A percentile compares a stretch with the other conserved stretches of the same genome.
Evolutionary conservation across 331 rosid species (phyloP).

Genomic region (Acacia concinna): DNA sequence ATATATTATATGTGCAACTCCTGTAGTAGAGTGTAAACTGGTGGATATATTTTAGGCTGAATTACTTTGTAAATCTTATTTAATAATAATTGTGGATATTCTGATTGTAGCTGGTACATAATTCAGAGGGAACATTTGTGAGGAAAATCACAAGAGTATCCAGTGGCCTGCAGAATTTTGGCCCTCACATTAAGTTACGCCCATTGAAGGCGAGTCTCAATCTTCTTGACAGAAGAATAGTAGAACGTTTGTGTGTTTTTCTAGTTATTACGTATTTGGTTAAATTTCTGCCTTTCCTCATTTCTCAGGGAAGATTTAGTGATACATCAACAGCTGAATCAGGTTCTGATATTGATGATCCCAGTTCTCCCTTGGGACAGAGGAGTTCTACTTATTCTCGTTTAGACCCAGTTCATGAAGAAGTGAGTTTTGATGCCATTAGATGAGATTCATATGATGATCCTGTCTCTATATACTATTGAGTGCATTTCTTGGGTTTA

Average conservation of each 20-base stretch:
- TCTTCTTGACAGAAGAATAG: conserved; percentile 13
- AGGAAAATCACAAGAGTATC: conserved; percentile 54
- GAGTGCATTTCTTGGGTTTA: conserved; percentile 10
- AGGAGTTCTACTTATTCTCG: conserved; percentile 49
- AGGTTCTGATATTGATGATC: conserved; percentile 66
- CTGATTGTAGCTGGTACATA: conserved; percentile 62
- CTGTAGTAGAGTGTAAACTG: not conserved
- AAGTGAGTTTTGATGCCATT: conserved; percentile 49
- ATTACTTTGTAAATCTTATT: conserved; percentile 4
- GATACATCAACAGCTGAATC: conserved; percentile 67
- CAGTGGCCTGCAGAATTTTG: conserved; percentile 44
- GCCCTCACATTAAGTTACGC: conserved; percentile 38
- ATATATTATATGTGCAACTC: conserved; percentile 1
- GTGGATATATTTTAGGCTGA: conserved; percentile 17
- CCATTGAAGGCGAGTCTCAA: conserved; percentile 49
- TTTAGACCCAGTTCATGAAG: conserved; percentile 72
- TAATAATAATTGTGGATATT: conserved; percentile 20
- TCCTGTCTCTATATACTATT: conserved; percentile 9
- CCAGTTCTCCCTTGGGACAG: conserved; percentile 49
- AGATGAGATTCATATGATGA: conserved; percentile 3
- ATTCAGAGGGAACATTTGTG: conserved; percentile 59
- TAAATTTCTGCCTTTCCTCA: conserved; percentile 13
- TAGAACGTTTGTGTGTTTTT: conserved; percentile 5
- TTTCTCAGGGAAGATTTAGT: conserved; percentile 56
- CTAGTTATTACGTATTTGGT: not conserved